Evolutionary conservation across 768 basidiomycete genomes (phyloP).

Genomic region (Clitopilus hobsonii): DNA sequence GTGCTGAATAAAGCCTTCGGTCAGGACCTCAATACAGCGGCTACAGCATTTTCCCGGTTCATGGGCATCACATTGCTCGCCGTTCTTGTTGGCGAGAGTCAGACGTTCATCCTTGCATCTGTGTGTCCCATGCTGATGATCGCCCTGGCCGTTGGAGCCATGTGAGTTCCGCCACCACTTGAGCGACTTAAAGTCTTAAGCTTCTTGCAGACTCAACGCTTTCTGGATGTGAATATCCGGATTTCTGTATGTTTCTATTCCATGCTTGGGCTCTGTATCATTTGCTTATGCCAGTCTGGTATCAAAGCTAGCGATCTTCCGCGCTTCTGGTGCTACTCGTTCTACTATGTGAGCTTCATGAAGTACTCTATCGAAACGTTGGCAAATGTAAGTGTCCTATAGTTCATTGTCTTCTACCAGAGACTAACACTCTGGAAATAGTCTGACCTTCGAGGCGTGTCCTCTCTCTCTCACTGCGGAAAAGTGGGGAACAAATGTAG

Average conservation of each 20-base stretch:
- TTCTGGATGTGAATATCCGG: slow-evolving; percentile 56
- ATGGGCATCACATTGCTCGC: slow-evolving; percentile 48
- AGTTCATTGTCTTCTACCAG: no score
- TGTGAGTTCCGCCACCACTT: slow-evolving; percentile 19
- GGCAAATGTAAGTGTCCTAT: slow-evolving; percentile 21
- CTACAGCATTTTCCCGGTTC: slow-evolving; percentile 47
- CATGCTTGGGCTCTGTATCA: not conserved
- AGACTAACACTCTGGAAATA: no score
- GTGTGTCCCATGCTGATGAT: slow-evolving; percentile 57
- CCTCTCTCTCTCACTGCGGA: slow-evolving; percentile 35
- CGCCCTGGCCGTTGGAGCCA: slow-evolving; percentile 47
- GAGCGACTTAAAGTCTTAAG: not conserved
- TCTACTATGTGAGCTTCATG: slow-evolving; percentile 49
- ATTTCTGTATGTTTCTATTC: slow-evolving; percentile 28
- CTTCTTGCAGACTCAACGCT: slow-evolving; percentile 30
- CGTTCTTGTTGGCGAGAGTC: slow-evolving; percentile 47
- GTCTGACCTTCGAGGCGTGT: slow-evolving; percentile 40
- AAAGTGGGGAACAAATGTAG: slow-evolving; percentile 30
- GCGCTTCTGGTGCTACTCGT: slow-evolving; percentile 50
- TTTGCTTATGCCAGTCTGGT: slow-evolving; percentile 20
- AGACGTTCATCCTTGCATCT: slow-evolving; percentile 44
- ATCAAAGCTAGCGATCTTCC: slow-evolving; percentile 50
- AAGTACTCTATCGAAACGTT: slow-evolving; percentile 36
- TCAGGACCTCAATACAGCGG: slow-evolving; percentile 46
- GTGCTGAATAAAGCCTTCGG: not conserved